These are phyloP conservation scores for Ziziphus jujuba DNA, from an alignment of 306 rosid genomes.

Conservation along the genomic window DNA sequence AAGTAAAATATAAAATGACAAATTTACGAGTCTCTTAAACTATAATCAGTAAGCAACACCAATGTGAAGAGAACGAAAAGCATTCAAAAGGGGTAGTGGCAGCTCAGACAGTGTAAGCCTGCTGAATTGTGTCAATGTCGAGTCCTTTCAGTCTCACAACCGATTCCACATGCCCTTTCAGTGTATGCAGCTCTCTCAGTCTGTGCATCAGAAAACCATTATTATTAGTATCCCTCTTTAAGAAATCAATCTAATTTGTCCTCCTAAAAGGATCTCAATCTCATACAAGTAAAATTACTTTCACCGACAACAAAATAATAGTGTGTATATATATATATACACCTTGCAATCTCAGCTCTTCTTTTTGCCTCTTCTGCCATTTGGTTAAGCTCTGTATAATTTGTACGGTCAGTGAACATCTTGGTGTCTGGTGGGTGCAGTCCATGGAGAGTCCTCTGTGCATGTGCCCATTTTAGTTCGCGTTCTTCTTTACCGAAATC, in stretches of 20 bases:
- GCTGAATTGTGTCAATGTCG: constrained; percentile 63
- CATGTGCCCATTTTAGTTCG: constrained; percentile 79
- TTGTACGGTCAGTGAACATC: constrained; percentile 52
- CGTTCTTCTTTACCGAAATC: constrained; percentile 84
- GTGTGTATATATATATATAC: no score
- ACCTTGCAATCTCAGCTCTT: constrained; percentile 89
- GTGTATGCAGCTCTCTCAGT: constrained; percentile 60
- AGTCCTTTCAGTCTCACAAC: constrained; percentile 74
- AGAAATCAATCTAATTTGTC: no score
- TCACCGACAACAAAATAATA: neutral
- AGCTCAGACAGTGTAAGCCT: constrained; percentile 60
- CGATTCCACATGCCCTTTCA: constrained; percentile 81
- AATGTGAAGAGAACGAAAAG: no score
- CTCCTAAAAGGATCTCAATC: no score
- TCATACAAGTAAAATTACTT: no score
- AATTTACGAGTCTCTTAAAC: no score
- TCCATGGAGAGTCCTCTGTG: constrained; percentile 85
- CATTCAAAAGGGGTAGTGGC: neutral
- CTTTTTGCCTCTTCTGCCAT: constrained; percentile 89
- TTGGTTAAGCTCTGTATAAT: constrained; percentile 59
- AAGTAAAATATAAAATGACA: no score
- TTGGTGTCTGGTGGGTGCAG: constrained; percentile 74
- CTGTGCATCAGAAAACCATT: constrained; percentile 38
- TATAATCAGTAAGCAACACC: no score
- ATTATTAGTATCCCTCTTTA: no score